Evolutionary conservation across 129 eudicot species (phyloP), one percentile per base, ranked within the genome.

Genomic region (Tagetes erecta): DNA sequence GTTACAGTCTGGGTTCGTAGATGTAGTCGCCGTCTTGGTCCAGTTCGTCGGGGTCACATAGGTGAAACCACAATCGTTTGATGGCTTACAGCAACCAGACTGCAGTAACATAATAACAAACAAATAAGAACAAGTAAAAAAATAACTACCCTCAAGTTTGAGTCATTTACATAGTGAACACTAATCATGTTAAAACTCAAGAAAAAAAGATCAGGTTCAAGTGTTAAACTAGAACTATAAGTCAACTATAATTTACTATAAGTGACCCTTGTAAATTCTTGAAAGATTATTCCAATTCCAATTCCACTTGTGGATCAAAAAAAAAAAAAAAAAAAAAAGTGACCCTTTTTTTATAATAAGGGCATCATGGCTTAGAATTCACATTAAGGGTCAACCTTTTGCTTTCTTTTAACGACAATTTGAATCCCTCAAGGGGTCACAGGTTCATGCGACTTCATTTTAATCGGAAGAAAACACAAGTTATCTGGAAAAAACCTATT

Each of bases 11-110:
- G 89, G 81, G 58, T 90, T 78, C 4, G 78, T 27, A 5, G 68
- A 8, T 0, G 78, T 8, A 27, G 72, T 63, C n/a, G 27, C 5
- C 0, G 79, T 72, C 44, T 64, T 80, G 37, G 87, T 86, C 99
- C 99, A 94, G 82, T 62, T 84, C 1, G 97, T 88, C 3, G 96
- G 89, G 76, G 79, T 74, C 14, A 85, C 85, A 31, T 88, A 90
- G 37, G 68, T 59, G 84, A 85, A 94, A 27, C 55, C 53, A 72
- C 93, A 94, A 36, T 68, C 86, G 55, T 76, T 49, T 50, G 91
- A 57, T 13, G 99, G 99, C 84, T 94, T 94, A 67, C 97, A 93
- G 89, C 98, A 93, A 27, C 98, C 96, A 31, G 98, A 93, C 98
- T 93, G 81, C 57, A 75, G 37, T 39, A 68, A 59, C 37, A 58